phyloP scores from a whole-genome alignment of 257 asterid species.

The Solanum chilense region DNA sequence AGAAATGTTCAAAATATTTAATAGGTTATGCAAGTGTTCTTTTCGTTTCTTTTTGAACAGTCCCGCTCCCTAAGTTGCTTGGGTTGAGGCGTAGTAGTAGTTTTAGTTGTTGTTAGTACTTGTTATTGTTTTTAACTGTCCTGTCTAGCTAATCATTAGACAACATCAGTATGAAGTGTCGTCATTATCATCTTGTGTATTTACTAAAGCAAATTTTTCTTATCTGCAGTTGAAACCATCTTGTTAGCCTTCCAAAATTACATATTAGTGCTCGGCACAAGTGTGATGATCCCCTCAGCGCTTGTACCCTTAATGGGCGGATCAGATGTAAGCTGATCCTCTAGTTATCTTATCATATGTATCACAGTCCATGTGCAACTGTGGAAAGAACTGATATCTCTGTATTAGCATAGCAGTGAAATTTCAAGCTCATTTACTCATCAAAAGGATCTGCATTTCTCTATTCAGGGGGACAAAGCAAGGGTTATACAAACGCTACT shows the following conservation, averaged over 20 bases:
- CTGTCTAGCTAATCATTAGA: neutral
- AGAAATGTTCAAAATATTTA: neutral
- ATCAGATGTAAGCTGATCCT: slow-evolving; percentile 53
- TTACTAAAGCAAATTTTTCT: neutral
- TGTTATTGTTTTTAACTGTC: neutral
- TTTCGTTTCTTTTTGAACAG: neutral
- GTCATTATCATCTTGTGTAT: neutral
- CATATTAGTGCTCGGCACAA: slow-evolving; percentile 81
- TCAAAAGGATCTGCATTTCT: neutral
- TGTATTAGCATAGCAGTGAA: neutral
- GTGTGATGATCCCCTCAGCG: slow-evolving; percentile 91
- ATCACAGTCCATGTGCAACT: neutral
- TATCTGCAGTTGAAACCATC: slow-evolving; percentile 88
- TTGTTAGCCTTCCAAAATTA: slow-evolving; percentile 94
- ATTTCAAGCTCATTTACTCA: neutral
- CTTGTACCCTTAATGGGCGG: slow-evolving; percentile 97
- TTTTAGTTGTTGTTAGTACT: neutral
- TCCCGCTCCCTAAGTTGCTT: neutral
- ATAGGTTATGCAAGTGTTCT: neutral
- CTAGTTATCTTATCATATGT: neutral
- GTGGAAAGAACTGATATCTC: neutral
- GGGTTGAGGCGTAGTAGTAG: neutral
- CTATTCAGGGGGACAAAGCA: slow-evolving; percentile 82
- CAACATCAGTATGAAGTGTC: neutral
- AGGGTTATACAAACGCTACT: slow-evolving; percentile 83